Evolutionary conservation across 129 eudicot species (phyloP), one percentile per base, ranked within the genome.

Genomic region (Pittosporum tobira): DNA sequence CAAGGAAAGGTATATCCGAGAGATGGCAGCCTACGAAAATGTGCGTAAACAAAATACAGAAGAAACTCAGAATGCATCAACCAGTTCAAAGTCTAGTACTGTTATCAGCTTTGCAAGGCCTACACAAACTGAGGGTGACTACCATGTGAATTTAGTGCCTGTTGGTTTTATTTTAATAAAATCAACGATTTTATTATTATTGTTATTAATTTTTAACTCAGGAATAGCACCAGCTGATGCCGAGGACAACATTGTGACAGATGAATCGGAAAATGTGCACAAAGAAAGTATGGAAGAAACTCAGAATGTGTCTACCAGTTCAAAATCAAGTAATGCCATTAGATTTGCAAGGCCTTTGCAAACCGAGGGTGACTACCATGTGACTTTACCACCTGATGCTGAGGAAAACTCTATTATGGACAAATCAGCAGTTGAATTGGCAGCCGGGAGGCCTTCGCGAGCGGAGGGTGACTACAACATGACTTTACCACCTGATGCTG

Each of bases 1-100:
- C 78, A 81, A 63, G 67, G 85, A 81, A 55, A 75, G 94, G 53
- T 85, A 47, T 30, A 52, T 2, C 37, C 64, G 73, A 64, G 94
- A 85, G 58, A 66, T 81, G 85, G 81, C 62, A 20, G 65, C 68
- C 13, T 75, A 69, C 46, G 54, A 69, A 64, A 31, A n/a, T 2
- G 23, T 56, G 14, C 20, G 31, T 12, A 22, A 30, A 19, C 44
- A 56, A 63, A 71, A 22, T 48, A 26, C 36, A 45, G 26, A 29
- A 45, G 26, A 29, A 4, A 10, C 21, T 6, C 55, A 28, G 13
- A 55, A 42, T 54, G 42, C 28, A 2, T 14, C 47, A 16, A 28
- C 30, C 37, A 42, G 44, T 55, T 37, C 65, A 49, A 26, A 28
- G 11, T 20, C 66, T 11, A 9, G 56, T 55, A 8, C 24, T 10